Evolutionary conservation across 164 flowering plant species (phyloP).

Genomic region (Vitis amurensis): DNA sequence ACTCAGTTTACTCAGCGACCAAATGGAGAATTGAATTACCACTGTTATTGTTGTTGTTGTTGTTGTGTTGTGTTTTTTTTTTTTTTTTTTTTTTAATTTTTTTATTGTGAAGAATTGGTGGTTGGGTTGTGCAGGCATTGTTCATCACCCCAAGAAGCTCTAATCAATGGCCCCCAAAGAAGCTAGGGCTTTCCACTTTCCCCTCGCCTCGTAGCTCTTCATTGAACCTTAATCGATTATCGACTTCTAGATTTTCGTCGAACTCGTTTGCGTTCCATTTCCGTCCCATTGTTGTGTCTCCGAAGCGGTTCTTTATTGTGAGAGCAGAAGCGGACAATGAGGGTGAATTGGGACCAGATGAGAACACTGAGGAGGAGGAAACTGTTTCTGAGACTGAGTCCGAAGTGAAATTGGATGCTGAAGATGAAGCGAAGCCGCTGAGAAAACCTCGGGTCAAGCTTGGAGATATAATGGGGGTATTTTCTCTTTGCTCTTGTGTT

Average conservation of each 20-base stretch:
- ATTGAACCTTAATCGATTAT: conserved; percentile 13
- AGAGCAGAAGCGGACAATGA: conserved; percentile 46
- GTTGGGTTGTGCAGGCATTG: conserved; percentile 41
- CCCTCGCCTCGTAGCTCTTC: conserved; percentile 24
- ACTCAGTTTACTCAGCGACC: no score
- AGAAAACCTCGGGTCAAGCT: conserved; percentile 63
- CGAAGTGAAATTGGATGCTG: conserved; percentile 3
- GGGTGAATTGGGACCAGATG: conserved; percentile 23
- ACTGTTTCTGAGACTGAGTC: conserved; percentile 7
- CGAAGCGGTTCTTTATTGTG: conserved; percentile 32
- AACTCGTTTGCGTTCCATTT: conserved; percentile 16
- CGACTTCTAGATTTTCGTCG: conserved; percentile 29
- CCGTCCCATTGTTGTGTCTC: neutral
- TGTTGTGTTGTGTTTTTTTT: neutral
- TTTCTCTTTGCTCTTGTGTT: neutral
- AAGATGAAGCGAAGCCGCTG: conserved; percentile 32
- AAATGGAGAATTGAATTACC: neutral
- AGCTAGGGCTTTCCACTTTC: conserved; percentile 30
- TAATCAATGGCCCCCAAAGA: conserved; percentile 19
- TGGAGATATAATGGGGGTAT: conserved; percentile 94
- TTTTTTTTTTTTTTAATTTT: neutral
- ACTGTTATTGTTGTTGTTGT: no score
- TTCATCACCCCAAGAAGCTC: conserved; percentile 36
- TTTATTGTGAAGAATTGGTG: neutral
- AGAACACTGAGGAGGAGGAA: conserved; percentile 23